phyloP scores from a whole-genome alignment of 495 filamentous ascomycete species.

The Evernia prunastri region DNA sequence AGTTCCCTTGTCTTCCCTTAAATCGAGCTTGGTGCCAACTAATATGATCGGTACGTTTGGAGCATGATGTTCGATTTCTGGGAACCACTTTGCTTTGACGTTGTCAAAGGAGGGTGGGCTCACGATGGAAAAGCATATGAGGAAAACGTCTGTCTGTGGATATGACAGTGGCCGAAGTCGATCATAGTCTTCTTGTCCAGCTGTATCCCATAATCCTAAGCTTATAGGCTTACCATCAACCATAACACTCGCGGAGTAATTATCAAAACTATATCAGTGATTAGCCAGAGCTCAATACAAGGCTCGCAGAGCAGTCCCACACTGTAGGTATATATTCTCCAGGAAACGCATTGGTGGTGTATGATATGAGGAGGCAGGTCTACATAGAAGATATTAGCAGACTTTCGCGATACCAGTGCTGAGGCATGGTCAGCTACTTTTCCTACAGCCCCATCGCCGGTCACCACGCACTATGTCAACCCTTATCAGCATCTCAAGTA shows the following conservation, averaged over 20 bases:
- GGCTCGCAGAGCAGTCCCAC: conserved; percentile 46
- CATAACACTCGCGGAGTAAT: conserved; percentile 98
- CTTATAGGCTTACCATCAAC: conserved; percentile 97
- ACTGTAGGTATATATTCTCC: conserved; percentile 99
- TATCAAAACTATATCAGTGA: conserved; percentile 74
- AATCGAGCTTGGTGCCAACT: conserved; percentile 94
- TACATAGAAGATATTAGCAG: conserved; percentile 34
- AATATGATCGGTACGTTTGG: conserved; percentile 94
- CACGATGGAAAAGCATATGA: conserved; percentile 98
- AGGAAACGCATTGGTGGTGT: conserved; percentile 98
- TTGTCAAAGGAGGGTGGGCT: conserved; percentile 97
- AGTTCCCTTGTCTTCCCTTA: conserved; percentile 83
- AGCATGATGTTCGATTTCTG: conserved; percentile 94
- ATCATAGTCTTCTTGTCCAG: conserved; percentile 98
- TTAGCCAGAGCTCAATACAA: conserved; percentile 16
- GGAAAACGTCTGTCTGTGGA: conserved; percentile 95
- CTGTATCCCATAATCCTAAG: conserved; percentile 96
- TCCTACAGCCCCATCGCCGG: conserved; percentile 96
- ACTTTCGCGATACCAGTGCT: conserved; percentile 5
- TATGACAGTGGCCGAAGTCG: conserved; percentile 91
- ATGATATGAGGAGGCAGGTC: conserved; percentile 99
- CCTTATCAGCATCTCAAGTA: conserved; percentile 29
- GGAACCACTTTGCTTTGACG: conserved; percentile 93
- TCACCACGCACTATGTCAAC: conserved; percentile 79
- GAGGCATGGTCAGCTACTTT: conserved; percentile 53